Evolutionary conservation across 2,329 filamentous ascomycete species (phyloP), one percentile per base, ranked within the genome.

Genomic region (Aureobasidium sp.): DNA sequence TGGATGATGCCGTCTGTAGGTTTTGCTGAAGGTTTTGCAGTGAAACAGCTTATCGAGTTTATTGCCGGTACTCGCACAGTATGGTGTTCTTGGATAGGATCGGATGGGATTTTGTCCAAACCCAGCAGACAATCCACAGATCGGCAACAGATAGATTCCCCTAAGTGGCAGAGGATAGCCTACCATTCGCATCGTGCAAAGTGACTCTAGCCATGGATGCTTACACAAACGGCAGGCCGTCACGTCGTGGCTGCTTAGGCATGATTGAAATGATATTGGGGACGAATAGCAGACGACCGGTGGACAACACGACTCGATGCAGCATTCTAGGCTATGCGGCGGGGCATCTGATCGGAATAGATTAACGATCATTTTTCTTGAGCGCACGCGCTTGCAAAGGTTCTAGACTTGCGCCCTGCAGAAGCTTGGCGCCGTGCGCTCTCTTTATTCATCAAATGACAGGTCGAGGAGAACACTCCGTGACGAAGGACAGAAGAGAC

Each of bases 391-490:
- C 29, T 19, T 47, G 42, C 19, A 10, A 16, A 34, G 8, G n/a
- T 19, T 37, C 44, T 48, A 48, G 44, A 48, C n/a, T 22, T 14
- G 7, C 32, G 44, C 44, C 44, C 21, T 37, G 32, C 11, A 19
- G n/a, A 17, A 16, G 30, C 44, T 48, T 48, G 44, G 44, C 32
- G 17, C 14, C n/a, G n/a, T n/a, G n/a, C n/a, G n/a, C 21, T n/a
- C 29, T 14, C 12, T n/a, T 8, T 25, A 6, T 35, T 21, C 44
- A 27, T 25, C 29, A 29, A 48, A 48, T 48, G 44, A 48, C 44
- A 48, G 44, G 21, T 37, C 44, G n/a, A 48, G 44, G 32, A 48
- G 30, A 16, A 11, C 4, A 12, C 44, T 48, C 44, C 44, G 32
- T 48, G 30, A 37, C 22, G 21, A 25, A 35, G 21, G 19, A 4